Conservation (phyloP, 192 early-diverging fungal genomes). For the Entophlyctis helioformis region DNA sequence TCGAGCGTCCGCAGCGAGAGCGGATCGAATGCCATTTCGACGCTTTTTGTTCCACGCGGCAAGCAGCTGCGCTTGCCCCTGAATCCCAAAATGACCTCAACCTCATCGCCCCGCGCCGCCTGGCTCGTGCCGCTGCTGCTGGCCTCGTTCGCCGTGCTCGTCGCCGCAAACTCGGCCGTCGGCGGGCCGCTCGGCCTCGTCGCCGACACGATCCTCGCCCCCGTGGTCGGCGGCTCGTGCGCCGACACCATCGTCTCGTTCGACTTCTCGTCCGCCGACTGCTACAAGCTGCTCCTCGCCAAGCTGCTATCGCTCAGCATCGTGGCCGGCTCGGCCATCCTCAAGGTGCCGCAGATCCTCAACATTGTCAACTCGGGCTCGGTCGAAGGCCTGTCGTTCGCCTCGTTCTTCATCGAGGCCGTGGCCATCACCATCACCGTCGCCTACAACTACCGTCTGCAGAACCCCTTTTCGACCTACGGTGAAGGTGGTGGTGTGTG, state of each 20-base stretch:
- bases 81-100: too few relatives aligned
- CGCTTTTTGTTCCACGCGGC: too few relatives aligned
- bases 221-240: constrained; percentile 75
- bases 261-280: constrained; percentile 53
- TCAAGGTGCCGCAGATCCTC: constrained; percentile 94
- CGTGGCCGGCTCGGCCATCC: constrained; percentile 79
- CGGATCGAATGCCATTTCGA: constrained; percentile 29
- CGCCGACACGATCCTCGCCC: constrained; percentile 13
- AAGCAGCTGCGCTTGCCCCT: too few relatives aligned
- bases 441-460: constrained; percentile 75
- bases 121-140: too few relatives aligned
- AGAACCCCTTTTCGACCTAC: constrained; percentile 74
- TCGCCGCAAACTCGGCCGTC: too few relatives aligned
- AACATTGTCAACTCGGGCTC: constrained; percentile 67
- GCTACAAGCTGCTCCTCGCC: constrained; percentile 71
- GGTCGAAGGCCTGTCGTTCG: constrained; percentile 69
- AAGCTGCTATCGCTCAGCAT: constrained; percentile 93
- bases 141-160: too few relatives aligned
- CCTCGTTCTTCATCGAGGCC: constrained; percentile 73
- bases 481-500: constrained; percentile 34
- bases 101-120: too few relatives aligned
- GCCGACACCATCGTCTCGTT: constrained; percentile 59
- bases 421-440: constrained; percentile 62
- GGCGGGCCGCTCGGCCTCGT: too few relatives aligned
- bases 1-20: constrained; percentile 19